These are phyloP conservation scores for Suhomyces chickasaworum DNA, from an alignment of 1,139 yeast species.

Conservation along the genomic window DNA sequence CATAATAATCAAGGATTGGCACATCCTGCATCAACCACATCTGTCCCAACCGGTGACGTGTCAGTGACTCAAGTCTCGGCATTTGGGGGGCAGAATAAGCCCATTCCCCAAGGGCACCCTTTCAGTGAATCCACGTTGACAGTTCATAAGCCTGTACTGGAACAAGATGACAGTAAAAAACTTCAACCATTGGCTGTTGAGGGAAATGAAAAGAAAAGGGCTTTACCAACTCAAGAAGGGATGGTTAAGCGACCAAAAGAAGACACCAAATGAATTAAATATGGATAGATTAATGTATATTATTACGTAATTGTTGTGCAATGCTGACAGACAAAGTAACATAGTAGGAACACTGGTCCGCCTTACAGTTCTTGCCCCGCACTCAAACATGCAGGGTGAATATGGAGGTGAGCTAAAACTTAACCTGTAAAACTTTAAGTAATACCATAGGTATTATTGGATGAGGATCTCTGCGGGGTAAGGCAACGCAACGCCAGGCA, in stretches of 20 bases:
- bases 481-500: too few relatives aligned
- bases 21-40: background rate
- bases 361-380: background rate
- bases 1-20: background rate
- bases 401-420: background rate
- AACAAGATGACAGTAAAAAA: constrained; percentile 12
- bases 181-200: constrained; percentile 2
- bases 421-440: background rate
- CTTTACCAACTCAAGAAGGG: constrained; percentile 8
- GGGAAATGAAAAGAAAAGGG: constrained; percentile 13
- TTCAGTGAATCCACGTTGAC: constrained; percentile 36
- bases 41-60: background rate
- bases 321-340: background rate
- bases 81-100: constrained; percentile 1
- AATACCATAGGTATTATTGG: background rate
- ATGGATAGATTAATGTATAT: background rate
- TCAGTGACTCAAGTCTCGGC: background rate
- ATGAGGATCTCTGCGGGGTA: background rate
- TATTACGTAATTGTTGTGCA: background rate
- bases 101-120: constrained; percentile 25
- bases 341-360: background rate
- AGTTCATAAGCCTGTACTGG: constrained; percentile 33
- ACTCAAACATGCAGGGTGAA: background rate
- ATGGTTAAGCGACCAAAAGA: constrained; percentile 14
- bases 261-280: constrained; percentile 4